phyloP scores from a whole-genome alignment of 2,329 filamentous ascomycete species.

The Penicillium sp. region DNA sequence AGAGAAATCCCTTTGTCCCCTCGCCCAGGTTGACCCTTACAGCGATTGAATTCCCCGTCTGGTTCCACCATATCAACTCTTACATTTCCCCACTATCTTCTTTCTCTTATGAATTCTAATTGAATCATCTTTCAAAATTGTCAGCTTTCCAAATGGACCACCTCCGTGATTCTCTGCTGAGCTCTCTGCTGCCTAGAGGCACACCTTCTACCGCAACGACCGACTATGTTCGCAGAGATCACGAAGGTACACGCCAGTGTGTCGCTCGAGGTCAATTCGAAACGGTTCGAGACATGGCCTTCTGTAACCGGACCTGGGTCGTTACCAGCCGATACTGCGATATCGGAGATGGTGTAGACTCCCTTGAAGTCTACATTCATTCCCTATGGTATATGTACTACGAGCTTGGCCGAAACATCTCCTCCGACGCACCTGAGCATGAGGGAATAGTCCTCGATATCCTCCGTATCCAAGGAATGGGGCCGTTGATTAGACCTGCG shows the following conservation, averaged over 20 bases:
- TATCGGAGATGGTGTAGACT: slow-evolving; percentile 19
- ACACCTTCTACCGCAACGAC: background rate
- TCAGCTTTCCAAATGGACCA: slow-evolving; percentile 7
- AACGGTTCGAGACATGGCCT: slow-evolving; percentile 7
- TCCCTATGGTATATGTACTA: slow-evolving; percentile 26
- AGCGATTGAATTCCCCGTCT: no score
- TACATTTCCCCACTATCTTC: no score
- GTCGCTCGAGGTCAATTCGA: slow-evolving; percentile 6
- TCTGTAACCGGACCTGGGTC: slow-evolving; percentile 16
- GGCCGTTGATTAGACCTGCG: slow-evolving; percentile 15
- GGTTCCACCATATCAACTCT: no score
- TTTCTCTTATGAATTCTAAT: no score
- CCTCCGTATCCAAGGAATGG: slow-evolving; percentile 21
- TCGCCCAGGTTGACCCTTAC: no score
- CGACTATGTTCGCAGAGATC: background rate
- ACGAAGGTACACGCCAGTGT: background rate
- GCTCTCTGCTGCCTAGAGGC: slow-evolving; percentile 12
- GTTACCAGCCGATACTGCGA: slow-evolving; percentile 16
- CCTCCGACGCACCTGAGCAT: slow-evolving; percentile 17
- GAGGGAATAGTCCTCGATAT: slow-evolving; percentile 25
- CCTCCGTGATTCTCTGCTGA: slow-evolving; percentile 15
- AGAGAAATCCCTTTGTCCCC: no score
- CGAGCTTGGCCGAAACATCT: slow-evolving; percentile 15
- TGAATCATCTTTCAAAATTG: no score
- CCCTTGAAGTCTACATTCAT: slow-evolving; percentile 17